These are phyloP conservation scores for Wickerhamomyces rabaulensis DNA, from an alignment of 805 yeast species.

Conservation along the genomic window DNA sequence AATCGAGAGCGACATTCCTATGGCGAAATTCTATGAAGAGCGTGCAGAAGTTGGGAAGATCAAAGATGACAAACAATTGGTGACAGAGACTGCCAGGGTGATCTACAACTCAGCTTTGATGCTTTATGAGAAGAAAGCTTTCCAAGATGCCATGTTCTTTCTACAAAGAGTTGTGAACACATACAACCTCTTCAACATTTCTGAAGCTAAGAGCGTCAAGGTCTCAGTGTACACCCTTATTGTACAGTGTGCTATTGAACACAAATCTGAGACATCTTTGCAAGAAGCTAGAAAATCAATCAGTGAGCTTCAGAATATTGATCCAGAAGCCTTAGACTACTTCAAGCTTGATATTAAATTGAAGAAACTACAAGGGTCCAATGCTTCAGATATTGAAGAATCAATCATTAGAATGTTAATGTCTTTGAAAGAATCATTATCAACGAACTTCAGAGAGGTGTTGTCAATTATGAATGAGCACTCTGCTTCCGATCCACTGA, in stretches of 20 bases:
- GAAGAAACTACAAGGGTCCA: conserved; percentile 10
- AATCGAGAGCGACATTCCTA: conserved; percentile 27
- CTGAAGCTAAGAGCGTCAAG: conserved; percentile 15
- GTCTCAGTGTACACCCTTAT: conserved; percentile 23
- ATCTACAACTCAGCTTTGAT: conserved; percentile 29
- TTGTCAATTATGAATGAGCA: conserved; percentile 26
- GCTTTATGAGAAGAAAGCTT: conserved; percentile 10
- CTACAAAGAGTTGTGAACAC: conserved; percentile 11
- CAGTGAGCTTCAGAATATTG: conserved; percentile 21
- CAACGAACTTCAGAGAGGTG: conserved; percentile 18
- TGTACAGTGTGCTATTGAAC: conserved; percentile 24
- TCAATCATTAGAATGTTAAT: conserved; percentile 32
- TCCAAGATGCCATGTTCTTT: conserved; percentile 13
- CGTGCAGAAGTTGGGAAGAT: conserved; percentile 22
- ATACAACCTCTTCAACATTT: conserved; percentile 1
- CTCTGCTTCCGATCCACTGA: conserved; percentile 18
- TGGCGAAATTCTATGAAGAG: conserved; percentile 30
- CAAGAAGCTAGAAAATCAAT: conserved; percentile 20
- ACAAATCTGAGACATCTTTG: conserved; percentile 10
- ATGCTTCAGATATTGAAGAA: conserved; percentile 21
- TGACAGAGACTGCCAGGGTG: conserved; percentile 27
- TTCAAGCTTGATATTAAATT: conserved; percentile 26
- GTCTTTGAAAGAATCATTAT: conserved; percentile 23
- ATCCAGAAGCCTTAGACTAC: conserved; percentile 26
- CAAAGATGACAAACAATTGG: conserved; percentile 12